A percentile compares a stretch with the other conserved stretches of the same genome.
These are phyloP conservation scores for Rhizomucor miehei DNA, from an alignment of 371 early-diverging fungal genomes.

Conservation along the genomic window DNA sequence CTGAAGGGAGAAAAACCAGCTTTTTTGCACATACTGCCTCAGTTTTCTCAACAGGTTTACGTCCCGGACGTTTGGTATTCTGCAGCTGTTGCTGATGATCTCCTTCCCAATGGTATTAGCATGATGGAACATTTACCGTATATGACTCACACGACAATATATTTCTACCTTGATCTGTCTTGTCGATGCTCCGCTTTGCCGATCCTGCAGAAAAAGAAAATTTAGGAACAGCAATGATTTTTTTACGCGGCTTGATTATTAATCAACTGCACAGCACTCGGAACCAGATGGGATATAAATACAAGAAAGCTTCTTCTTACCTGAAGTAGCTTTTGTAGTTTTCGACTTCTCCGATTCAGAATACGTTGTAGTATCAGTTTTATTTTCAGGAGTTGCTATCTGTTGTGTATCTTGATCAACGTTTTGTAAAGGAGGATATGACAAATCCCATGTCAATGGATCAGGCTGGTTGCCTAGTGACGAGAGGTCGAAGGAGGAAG, in stretches of 20 bases:
- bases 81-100: background rate
- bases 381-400: too few species aligned
- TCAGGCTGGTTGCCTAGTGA: too few species aligned
- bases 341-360: too few species aligned
- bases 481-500: too few species aligned
- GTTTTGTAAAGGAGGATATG: too few species aligned
- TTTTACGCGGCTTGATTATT: background rate
- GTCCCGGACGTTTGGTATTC: background rate
- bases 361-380: too few species aligned
- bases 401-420: too few species aligned
- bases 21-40: background rate
- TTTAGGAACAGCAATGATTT: background rate
- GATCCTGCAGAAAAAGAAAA: background rate
- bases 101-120: background rate
- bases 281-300: too few species aligned
- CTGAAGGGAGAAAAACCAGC: too few species aligned
- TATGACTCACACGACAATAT: background rate
- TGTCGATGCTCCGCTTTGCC: background rate
- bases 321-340: too few species aligned
- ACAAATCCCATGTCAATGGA: too few species aligned
- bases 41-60: background rate
- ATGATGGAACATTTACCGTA: background rate
- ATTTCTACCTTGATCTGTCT: slow-evolving; percentile 1
- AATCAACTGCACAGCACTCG: background rate
- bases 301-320: too few species aligned